These are phyloP conservation scores for Zoysia japonica DNA, from an alignment of 176 grass and related monocot genomes.

Conservation along the genomic window DNA sequence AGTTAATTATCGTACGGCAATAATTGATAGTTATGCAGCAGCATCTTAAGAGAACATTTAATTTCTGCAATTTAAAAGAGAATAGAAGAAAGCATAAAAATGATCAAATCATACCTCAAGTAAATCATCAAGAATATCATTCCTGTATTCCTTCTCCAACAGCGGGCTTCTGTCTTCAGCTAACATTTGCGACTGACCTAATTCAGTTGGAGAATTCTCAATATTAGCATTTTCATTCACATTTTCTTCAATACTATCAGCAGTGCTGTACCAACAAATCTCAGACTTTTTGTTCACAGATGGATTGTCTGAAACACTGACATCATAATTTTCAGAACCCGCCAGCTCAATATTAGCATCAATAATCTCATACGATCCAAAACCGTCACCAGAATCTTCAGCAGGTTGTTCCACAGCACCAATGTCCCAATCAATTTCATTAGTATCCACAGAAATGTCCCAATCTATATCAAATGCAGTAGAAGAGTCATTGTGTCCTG, in stretches of 20 bases:
- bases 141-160: slow-evolving; percentile 86
- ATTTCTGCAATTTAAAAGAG: neutral
- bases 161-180: slow-evolving; percentile 76
- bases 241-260: slow-evolving; percentile 53
- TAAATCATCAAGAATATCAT: slow-evolving; percentile 90
- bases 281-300: slow-evolving; percentile 48
- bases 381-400: slow-evolving; percentile 68
- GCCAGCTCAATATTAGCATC: slow-evolving; percentile 69
- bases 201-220: slow-evolving; percentile 46
- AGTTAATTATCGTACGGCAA: slow-evolving; percentile 23
- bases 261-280: slow-evolving; percentile 78
- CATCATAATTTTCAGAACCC: slow-evolving; percentile 56
- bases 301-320: slow-evolving; percentile 37
- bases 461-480: slow-evolving; percentile 76
- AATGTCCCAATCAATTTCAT: slow-evolving; percentile 94
- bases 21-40: slow-evolving; percentile 7
- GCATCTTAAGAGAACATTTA: neutral
- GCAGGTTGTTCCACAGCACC: slow-evolving; percentile 62
- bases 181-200: slow-evolving; percentile 31
- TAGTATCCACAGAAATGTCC: slow-evolving; percentile 77
- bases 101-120: slow-evolving; percentile 62
- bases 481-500: slow-evolving; percentile 44
- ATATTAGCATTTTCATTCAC: slow-evolving; percentile 29
- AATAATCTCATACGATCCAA: slow-evolving; percentile 78
- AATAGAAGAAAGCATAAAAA: neutral